Evolutionary conservation across 2,329 filamentous ascomycete genomes (phyloP).

Genomic region (Trichophaea hybrida): DNA sequence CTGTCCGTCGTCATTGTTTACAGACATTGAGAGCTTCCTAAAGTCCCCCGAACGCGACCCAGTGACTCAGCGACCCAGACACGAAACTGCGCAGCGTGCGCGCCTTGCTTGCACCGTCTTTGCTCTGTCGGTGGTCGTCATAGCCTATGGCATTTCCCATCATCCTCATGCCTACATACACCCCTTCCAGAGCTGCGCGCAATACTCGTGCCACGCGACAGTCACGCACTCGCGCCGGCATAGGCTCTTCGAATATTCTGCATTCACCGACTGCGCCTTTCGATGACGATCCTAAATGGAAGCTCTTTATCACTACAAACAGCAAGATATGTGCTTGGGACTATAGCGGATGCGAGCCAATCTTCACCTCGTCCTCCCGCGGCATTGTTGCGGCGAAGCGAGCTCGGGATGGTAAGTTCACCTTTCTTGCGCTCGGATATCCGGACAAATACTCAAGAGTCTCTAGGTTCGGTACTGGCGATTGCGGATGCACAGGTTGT

Average conservation of each 20-base stretch:
- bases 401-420: constrained; percentile 21
- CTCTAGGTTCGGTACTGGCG: constrained; percentile 22
- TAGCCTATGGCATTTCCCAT: constrained; percentile 20
- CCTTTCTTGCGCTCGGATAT: neutral
- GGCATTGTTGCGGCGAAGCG: constrained; percentile 26
- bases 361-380: constrained; percentile 26
- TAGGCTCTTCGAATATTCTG: neutral
- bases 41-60: too few species aligned
- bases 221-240: neutral
- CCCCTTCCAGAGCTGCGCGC: constrained; percentile 2
- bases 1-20: too few species aligned
- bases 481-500: constrained; percentile 27
- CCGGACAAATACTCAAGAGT: neutral
- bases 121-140: neutral
- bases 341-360: constrained; percentile 19
- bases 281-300: constrained; percentile 24
- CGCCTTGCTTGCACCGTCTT: neutral
- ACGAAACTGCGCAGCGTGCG: neutral
- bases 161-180: constrained; percentile 20
- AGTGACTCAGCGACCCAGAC: too few species aligned
- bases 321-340: constrained; percentile 26
- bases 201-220: neutral
- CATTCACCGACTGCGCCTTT: constrained; percentile 10
- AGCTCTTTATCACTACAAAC: constrained; percentile 26
- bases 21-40: too few species aligned